These are phyloP conservation scores for Jackrogersella minutella DNA, from an alignment of 495 filamentous ascomycete species.

Conservation along the genomic window DNA sequence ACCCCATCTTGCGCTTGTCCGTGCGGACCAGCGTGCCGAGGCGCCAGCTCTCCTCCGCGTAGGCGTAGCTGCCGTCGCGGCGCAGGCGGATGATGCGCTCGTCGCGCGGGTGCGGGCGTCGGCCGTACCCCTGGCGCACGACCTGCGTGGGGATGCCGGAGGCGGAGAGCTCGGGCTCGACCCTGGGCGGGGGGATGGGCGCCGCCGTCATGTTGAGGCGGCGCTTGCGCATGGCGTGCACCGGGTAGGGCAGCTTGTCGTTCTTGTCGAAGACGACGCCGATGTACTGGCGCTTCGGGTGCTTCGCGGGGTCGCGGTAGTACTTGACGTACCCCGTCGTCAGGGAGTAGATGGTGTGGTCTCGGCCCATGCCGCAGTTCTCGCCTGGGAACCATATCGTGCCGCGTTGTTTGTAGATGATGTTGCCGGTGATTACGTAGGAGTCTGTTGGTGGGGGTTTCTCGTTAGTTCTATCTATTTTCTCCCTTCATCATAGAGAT, in stretches of 20 bases:
- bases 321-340: slow-evolving; percentile 91
- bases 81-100: slow-evolving; percentile 60
- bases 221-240: slow-evolving; percentile 70
- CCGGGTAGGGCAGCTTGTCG: slow-evolving; percentile 75
- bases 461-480: slow-evolving; percentile 7
- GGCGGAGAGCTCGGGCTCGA: slow-evolving; percentile 43
- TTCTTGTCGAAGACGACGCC: slow-evolving; percentile 85
- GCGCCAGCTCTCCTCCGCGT: slow-evolving; percentile 83
- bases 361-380: slow-evolving; percentile 91
- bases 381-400: slow-evolving; percentile 94
- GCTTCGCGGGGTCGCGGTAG: slow-evolving; percentile 82
- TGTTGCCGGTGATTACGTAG: slow-evolving; percentile 92
- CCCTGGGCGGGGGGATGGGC: slow-evolving; percentile 39
- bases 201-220: slow-evolving; percentile 72
- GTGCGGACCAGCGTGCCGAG: slow-evolving; percentile 67
- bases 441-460: slow-evolving; percentile 68
- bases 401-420: slow-evolving; percentile 96
- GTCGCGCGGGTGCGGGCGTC: slow-evolving; percentile 47
- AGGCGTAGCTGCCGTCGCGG: slow-evolving; percentile 70
- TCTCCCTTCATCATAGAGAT: neutral
- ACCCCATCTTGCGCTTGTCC: slow-evolving; percentile 44
- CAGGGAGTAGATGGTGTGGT: slow-evolving; percentile 93
- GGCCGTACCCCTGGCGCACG: slow-evolving; percentile 43
- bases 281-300: slow-evolving; percentile 89
- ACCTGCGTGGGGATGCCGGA: slow-evolving; percentile 56